phyloP scores from a whole-genome alignment of 1,139 yeast species.

The Torulaspora pretoriensis region DNA sequence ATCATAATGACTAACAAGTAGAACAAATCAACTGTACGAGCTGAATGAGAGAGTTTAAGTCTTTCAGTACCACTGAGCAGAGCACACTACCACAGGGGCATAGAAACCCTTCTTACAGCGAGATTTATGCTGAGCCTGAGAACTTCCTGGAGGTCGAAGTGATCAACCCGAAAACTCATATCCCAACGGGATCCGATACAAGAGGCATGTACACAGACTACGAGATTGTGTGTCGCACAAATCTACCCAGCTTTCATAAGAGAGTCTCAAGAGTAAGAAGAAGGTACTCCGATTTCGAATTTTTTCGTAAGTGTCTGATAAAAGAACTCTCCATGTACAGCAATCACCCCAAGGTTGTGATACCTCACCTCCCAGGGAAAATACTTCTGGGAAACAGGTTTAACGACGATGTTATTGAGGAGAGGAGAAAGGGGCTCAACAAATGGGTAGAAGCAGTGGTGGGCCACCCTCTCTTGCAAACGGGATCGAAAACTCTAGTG shows the following conservation, averaged over 20 bases:
- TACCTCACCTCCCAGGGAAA: slow-evolving; percentile 89
- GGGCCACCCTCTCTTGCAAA: slow-evolving; percentile 90
- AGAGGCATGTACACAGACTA: slow-evolving; percentile 80
- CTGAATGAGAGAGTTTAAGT: slow-evolving; percentile 28
- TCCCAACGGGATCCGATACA: slow-evolving; percentile 62
- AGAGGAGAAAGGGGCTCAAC: slow-evolving; percentile 78
- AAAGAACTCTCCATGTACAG: slow-evolving; percentile 42
- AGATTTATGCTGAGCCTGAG: slow-evolving; percentile 91
- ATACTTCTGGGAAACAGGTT: slow-evolving; percentile 64
- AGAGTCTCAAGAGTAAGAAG: slow-evolving; percentile 69
- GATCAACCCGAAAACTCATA: slow-evolving; percentile 34
- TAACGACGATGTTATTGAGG: slow-evolving; percentile 78
- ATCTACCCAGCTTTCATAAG: slow-evolving; percentile 79
- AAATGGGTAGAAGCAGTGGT: slow-evolving; percentile 76
- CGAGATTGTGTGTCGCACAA: slow-evolving; percentile 80
- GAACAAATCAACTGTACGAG: background rate
- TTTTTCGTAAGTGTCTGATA: slow-evolving; percentile 60
- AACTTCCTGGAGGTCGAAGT: slow-evolving; percentile 90
- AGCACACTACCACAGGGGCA: slow-evolving; percentile 24
- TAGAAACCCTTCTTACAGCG: slow-evolving; percentile 68
- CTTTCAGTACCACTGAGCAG: slow-evolving; percentile 33
- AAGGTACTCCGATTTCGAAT: slow-evolving; percentile 85
- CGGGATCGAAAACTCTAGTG: slow-evolving; percentile 77
- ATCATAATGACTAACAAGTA: background rate
- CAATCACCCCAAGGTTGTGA: slow-evolving; percentile 52